Evolutionary conservation across 163 green algal species (phyloP).

Genomic region (Chloroidium sp.): DNA sequence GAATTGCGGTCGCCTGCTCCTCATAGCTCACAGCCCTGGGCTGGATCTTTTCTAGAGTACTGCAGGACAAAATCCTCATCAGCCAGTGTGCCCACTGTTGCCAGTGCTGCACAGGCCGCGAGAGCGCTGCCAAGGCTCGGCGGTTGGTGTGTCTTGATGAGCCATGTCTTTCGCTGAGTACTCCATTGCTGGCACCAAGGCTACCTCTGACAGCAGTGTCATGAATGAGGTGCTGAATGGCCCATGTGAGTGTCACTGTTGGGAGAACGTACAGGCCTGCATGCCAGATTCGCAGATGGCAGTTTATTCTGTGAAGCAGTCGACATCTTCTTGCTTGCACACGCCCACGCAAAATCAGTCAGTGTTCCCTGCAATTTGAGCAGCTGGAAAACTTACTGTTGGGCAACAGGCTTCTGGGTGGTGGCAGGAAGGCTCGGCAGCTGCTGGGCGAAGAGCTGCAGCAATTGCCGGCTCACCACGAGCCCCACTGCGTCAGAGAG

Average conservation of each 20-base stretch:
- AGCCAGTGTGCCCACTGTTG: neutral
- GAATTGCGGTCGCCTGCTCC: conserved; percentile 63
- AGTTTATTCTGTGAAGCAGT: neutral
- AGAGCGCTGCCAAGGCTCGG: too few relatives aligned
- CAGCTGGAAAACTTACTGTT: neutral
- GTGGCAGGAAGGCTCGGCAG: conserved; percentile 35
- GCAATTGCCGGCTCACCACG: conserved; percentile 72
- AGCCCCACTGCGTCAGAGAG: conserved; percentile 73
- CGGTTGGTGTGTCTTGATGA: neutral
- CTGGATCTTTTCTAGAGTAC: conserved; percentile 61
- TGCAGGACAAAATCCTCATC: conserved; percentile 14
- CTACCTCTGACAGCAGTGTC: neutral
- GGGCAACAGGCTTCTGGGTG: conserved; percentile 30
- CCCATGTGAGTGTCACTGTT: neutral
- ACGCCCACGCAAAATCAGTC: neutral
- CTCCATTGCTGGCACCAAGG: neutral
- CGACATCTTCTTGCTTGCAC: neutral
- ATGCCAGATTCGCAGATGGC: neutral
- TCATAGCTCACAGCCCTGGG: conserved; percentile 80
- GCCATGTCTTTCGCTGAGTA: neutral
- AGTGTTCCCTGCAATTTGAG: neutral
- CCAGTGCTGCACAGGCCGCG: neutral
- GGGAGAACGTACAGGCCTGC: too few relatives aligned
- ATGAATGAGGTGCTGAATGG: neutral
- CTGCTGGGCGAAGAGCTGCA: conserved; percentile 55